These are phyloP conservation scores for Aegilops longissima DNA, from an alignment of 176 grass and related monocot genomes.

Conservation along the genomic window DNA sequence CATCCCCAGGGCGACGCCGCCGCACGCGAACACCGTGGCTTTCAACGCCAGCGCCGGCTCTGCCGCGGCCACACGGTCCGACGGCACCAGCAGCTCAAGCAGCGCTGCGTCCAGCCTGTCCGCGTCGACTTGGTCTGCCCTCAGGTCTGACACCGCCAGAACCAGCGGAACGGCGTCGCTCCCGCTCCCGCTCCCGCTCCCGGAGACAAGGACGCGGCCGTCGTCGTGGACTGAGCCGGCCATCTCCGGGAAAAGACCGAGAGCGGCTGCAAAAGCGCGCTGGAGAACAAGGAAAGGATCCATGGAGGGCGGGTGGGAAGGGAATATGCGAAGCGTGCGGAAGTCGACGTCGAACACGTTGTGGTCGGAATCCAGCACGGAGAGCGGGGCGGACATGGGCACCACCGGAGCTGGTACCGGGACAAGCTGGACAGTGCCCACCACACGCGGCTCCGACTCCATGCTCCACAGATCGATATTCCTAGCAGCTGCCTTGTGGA, in stretches of 20 bases:
- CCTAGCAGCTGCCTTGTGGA: too few relatives aligned
- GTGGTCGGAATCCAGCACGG: conserved; percentile 52
- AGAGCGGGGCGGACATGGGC: conserved; percentile 32
- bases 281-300: conserved; percentile 38
- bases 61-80: background rate
- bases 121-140: conserved; percentile 18
- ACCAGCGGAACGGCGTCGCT: conserved; percentile 27
- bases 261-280: conserved; percentile 37
- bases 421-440: conserved; percentile 37
- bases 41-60: conserved; percentile 43
- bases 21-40: conserved; percentile 54
- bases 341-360: conserved; percentile 59
- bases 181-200: too few relatives aligned
- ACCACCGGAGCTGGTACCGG: background rate
- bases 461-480: background rate
- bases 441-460: conserved; percentile 28
- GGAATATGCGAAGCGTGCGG: conserved; percentile 58
- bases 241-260: conserved; percentile 41
- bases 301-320: conserved; percentile 11
- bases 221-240: conserved; percentile 29
- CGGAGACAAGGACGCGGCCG: background rate
- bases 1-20: conserved; percentile 68
- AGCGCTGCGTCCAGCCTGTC: conserved; percentile 34
- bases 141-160: conserved; percentile 17
- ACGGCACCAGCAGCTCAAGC: conserved; percentile 44